Conservation (phyloP, 192 early-diverging fungal species). For the Backusella westeae region DNA sequence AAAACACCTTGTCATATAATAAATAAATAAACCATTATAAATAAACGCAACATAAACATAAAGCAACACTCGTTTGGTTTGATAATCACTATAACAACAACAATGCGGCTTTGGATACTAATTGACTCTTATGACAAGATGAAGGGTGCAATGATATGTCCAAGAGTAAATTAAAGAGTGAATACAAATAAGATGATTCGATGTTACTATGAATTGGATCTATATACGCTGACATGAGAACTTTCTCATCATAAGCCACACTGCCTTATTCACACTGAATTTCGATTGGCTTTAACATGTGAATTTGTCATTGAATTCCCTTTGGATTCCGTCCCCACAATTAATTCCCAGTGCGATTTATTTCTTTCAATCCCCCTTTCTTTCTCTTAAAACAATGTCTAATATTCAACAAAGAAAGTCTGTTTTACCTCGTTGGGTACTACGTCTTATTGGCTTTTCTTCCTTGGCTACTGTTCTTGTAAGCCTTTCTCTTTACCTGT, state of each 20-base stretch:
- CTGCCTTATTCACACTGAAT: not conserved
- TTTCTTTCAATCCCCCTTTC: not conserved
- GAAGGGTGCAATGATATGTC: no score
- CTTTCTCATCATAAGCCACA: constrained; percentile 8
- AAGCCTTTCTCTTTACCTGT: constrained; percentile 17
- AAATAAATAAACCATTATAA: not conserved
- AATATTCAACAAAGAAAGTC: not conserved
- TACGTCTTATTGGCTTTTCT: constrained; percentile 26
- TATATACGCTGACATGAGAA: constrained; percentile 4
- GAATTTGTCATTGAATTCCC: constrained; percentile 1
- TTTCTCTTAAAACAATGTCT: not conserved
- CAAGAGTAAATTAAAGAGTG: not conserved
- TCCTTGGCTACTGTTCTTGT: constrained; percentile 28
- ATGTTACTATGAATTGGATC: not conserved
- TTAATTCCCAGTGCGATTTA: not conserved
- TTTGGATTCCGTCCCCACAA: not conserved
- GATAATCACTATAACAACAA: no score
- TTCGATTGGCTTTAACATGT: not conserved
- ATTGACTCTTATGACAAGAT: no score
- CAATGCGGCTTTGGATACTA: no score
- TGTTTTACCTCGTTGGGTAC: constrained; percentile 21
- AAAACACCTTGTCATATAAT: not conserved
- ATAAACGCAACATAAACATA: not conserved
- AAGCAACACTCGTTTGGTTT: no score
- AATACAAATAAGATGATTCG: no score